Evolutionary conservation across 345 rosid genomes (phyloP).

Genomic region (Euphorbia lathyris): DNA sequence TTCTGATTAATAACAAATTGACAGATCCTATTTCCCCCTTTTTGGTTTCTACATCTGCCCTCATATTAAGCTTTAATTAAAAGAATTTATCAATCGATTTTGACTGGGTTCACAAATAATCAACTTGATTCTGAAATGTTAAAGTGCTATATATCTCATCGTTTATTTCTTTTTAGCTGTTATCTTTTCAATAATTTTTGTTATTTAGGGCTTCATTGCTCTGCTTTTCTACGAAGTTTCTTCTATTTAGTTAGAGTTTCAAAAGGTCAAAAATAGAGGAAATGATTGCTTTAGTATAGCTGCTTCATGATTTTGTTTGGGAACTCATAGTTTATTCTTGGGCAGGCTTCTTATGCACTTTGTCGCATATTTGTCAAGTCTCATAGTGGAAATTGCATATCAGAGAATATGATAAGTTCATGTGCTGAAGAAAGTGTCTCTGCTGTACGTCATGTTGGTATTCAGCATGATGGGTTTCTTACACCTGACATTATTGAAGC

Average conservation of each 20-base stretch:
- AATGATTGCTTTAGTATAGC: background rate
- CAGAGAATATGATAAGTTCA: slow-evolving; percentile 35
- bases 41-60: background rate
- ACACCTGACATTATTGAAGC: slow-evolving; percentile 24
- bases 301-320: background rate
- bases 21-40: background rate
- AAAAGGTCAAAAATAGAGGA: background rate
- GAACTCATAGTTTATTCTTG: background rate
- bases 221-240: background rate
- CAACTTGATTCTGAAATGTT: background rate
- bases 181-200: background rate
- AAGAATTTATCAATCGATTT: background rate
- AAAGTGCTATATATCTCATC: background rate
- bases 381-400: slow-evolving; percentile 27
- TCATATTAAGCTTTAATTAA: background rate
- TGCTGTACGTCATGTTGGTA: slow-evolving; percentile 33
- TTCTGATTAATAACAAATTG: background rate
- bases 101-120: background rate
- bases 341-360: slow-evolving; percentile 44
- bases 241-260: background rate
- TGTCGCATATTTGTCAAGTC: slow-evolving; percentile 48
- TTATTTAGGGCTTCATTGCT: background rate
- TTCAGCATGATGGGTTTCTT: slow-evolving; percentile 37
- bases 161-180: background rate
- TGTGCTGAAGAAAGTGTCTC: slow-evolving; percentile 42